phyloP scores from a whole-genome alignment of 768 basidiomycete genomes.

The Psilocybe tampanensis region DNA sequence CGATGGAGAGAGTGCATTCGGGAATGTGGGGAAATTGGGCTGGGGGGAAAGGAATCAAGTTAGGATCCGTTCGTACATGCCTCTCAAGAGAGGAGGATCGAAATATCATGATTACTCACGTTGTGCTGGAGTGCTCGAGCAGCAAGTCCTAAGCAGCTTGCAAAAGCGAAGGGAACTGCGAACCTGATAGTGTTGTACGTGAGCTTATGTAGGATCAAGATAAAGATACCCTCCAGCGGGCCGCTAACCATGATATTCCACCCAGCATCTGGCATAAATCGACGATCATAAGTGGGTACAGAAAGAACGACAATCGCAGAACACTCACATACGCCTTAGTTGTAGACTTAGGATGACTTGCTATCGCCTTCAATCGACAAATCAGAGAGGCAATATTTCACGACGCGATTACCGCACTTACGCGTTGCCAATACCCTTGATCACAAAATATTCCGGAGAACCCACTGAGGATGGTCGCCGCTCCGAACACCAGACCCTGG shows the following conservation, averaged over 20 bases:
- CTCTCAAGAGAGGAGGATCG: no score
- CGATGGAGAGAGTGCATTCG: slow-evolving; percentile 38
- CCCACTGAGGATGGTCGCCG: slow-evolving; percentile 38
- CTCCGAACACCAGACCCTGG: slow-evolving; percentile 44
- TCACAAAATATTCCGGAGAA: slow-evolving; percentile 54
- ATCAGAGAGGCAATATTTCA: no score
- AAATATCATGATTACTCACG: slow-evolving; percentile 18
- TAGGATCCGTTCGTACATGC: no score
- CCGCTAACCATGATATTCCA: slow-evolving; percentile 46
- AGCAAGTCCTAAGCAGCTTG: slow-evolving; percentile 47
- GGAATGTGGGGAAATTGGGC: slow-evolving; percentile 57
- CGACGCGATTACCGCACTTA: slow-evolving; percentile 21
- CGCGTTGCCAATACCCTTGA: slow-evolving; percentile 61
- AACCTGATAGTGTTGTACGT: slow-evolving; percentile 30
- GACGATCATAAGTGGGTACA: background rate
- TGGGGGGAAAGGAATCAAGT: slow-evolving; percentile 16
- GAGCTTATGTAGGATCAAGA: background rate
- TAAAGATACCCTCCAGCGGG: background rate
- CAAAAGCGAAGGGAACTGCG: slow-evolving; percentile 54
- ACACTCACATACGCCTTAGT: slow-evolving; percentile 50
- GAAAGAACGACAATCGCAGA: background rate
- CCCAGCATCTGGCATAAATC: slow-evolving; percentile 46
- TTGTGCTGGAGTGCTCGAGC: slow-evolving; percentile 36
- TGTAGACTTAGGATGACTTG: slow-evolving; percentile 50
- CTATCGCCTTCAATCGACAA: slow-evolving; percentile 40